phyloP scores from a whole-genome alignment of 179 eudicot species.

The Camellia oleifera region DNA sequence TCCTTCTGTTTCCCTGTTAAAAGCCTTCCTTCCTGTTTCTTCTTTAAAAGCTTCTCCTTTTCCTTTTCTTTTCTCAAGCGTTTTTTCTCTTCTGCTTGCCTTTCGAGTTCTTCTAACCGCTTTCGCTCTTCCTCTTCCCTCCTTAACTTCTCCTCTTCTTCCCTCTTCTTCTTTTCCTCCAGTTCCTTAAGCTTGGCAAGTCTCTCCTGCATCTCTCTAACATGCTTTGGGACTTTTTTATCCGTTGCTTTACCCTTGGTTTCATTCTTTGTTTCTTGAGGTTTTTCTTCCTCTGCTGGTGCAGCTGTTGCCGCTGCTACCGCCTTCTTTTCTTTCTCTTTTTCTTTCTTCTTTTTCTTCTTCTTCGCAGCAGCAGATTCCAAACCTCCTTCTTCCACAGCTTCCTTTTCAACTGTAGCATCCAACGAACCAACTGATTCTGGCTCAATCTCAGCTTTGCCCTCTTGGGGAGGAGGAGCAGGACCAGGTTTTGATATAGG shows the following conservation, averaged over 20 bases:
- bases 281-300: conserved; percentile 42
- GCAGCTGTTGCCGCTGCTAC: conserved; percentile 51
- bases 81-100: conserved; percentile 74
- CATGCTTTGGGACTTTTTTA: conserved; percentile 82
- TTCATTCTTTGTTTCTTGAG: conserved; percentile 54
- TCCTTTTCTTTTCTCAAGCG: conserved; percentile 74
- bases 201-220: conserved; percentile 89
- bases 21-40: conserved; percentile 72
- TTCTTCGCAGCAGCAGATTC: conserved; percentile 88
- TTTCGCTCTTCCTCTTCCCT: conserved; percentile 91
- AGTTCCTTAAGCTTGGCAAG: conserved; percentile 73
- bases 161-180: conserved; percentile 68
- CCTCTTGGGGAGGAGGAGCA: conserved; percentile 36
- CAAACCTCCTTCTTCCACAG: conserved; percentile 52
- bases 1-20: conserved; percentile 91
- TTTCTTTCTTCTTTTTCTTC: conserved; percentile 73
- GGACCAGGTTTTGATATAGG: conserved; percentile 39
- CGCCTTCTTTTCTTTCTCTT: conserved; percentile 72
- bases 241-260: conserved; percentile 51
- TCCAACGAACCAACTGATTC: conserved; percentile 39
- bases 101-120: conserved; percentile 66
- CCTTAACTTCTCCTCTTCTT: conserved; percentile 78
- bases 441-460: conserved; percentile 32
- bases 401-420: conserved; percentile 49
- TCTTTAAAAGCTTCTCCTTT: conserved; percentile 73